These are phyloP conservation scores for Geotrichum carabidarum DNA, from an alignment of 1,139 yeast genomes.

Conservation along the genomic window DNA sequence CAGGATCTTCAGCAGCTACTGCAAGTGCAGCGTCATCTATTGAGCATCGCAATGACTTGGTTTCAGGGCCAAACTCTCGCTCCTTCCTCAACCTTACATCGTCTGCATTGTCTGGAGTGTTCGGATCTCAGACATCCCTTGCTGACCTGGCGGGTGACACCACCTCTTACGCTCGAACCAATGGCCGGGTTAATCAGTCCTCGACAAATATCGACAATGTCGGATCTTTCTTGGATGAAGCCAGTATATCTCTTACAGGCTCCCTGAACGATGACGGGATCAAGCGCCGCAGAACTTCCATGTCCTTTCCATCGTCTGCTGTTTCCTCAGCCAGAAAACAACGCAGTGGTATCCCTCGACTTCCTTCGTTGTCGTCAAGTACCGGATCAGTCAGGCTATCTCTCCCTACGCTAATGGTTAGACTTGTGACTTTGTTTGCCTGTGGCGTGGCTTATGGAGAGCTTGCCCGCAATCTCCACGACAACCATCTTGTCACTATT, in stretches of 20 bases:
- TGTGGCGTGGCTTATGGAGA: constrained; percentile 37
- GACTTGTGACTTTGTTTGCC: constrained; percentile 29
- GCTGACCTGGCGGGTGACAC: constrained; percentile 39
- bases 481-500: constrained; percentile 33
- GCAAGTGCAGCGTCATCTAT: not conserved
- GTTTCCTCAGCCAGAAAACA: not conserved
- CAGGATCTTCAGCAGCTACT: not conserved
- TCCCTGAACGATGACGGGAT: not conserved
- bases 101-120: constrained; percentile 37
- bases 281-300: not conserved
- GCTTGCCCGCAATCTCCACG: constrained; percentile 35
- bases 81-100: constrained; percentile 31
- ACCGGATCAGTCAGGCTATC: constrained; percentile 23
- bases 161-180: not conserved
- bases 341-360: not conserved
- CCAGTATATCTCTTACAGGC: not conserved
- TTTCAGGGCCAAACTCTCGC: constrained; percentile 8
- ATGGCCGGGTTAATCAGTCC: not conserved
- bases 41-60: not conserved
- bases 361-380: constrained; percentile 9
- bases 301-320: not conserved
- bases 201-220: not conserved
- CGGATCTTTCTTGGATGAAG: not conserved
- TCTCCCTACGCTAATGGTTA: constrained; percentile 21
- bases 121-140: constrained; percentile 38